phyloP scores from a whole-genome alignment of 345 rosid species.

The Boechera stricta region DNA sequence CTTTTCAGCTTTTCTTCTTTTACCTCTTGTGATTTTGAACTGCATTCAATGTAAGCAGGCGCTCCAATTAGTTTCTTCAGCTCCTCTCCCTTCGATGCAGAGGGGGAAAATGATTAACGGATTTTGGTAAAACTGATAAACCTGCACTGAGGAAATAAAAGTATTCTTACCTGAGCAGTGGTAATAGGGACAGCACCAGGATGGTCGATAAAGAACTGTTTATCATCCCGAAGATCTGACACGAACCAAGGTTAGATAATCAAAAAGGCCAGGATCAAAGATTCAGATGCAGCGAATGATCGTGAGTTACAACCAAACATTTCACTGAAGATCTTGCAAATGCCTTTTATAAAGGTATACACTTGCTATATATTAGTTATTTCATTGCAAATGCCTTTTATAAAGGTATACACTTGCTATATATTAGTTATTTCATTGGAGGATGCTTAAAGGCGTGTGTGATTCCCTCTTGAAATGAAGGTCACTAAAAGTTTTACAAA shows the following conservation, averaged over 20 bases:
- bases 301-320: neutral
- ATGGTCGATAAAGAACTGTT: conserved; percentile 82
- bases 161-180: conserved; percentile 61
- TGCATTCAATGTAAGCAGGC: conserved; percentile 89
- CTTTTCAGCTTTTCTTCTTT: neutral
- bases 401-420: conserved; percentile 1
- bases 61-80: conserved; percentile 78
- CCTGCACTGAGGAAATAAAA: neutral
- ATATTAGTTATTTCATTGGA: neutral
- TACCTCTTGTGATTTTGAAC: conserved; percentile 94
- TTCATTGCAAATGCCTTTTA: conserved; percentile 4
- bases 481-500: neutral
- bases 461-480: neutral
- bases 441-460: neutral
- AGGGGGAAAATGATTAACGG: neutral
- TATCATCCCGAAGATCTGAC: conserved; percentile 92
- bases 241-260: conserved; percentile 11
- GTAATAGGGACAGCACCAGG: conserved; percentile 92
- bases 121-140: neutral
- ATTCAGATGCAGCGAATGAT: conserved; percentile 3
- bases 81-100: conserved; percentile 77
- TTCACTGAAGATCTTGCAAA: neutral
- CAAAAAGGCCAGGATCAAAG: neutral
- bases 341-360: conserved; percentile 2
- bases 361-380: neutral